phyloP scores from a whole-genome alignment of 2,329 filamentous ascomycete species.

The Pseudogymnoascus destructans region DNA sequence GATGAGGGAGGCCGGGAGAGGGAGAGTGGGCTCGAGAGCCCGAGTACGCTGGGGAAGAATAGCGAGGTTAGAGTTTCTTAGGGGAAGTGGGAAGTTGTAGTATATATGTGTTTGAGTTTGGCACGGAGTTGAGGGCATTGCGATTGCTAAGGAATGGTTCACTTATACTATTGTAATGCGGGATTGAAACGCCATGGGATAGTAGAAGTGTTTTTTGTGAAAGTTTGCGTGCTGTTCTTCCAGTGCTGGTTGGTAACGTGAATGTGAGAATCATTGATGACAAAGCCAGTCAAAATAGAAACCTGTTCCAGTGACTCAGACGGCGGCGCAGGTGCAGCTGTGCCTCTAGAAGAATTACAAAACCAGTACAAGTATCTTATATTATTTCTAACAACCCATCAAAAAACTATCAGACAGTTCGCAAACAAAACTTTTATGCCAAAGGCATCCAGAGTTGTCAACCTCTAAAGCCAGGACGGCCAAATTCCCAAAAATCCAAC shows the following conservation, averaged over 20 bases:
- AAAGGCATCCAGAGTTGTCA: neutral
- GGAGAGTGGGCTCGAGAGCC: slow-evolving; percentile 30
- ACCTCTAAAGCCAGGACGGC: neutral
- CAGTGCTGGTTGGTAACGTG: neutral
- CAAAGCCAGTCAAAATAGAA: neutral
- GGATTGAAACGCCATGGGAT: neutral
- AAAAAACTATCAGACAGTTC: neutral
- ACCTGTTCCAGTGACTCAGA: neutral
- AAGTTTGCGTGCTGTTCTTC: neutral
- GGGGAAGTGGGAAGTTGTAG: neutral
- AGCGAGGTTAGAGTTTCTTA: slow-evolving; percentile 23
- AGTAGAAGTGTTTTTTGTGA: neutral
- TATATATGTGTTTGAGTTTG: neutral
- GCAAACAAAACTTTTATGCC: neutral
- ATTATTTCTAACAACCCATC: neutral
- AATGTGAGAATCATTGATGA: neutral
- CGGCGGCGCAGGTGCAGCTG: neutral
- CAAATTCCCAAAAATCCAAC: neutral
- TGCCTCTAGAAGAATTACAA: neutral
- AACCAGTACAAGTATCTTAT: neutral
- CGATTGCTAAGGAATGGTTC: neutral
- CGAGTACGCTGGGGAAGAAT: slow-evolving; percentile 37
- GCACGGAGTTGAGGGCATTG: neutral
- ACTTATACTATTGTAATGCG: neutral
- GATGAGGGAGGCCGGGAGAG: slow-evolving; percentile 51